Conservation (phyloP, 305 asterid genomes). For the Plantago lanceolata region DNA sequence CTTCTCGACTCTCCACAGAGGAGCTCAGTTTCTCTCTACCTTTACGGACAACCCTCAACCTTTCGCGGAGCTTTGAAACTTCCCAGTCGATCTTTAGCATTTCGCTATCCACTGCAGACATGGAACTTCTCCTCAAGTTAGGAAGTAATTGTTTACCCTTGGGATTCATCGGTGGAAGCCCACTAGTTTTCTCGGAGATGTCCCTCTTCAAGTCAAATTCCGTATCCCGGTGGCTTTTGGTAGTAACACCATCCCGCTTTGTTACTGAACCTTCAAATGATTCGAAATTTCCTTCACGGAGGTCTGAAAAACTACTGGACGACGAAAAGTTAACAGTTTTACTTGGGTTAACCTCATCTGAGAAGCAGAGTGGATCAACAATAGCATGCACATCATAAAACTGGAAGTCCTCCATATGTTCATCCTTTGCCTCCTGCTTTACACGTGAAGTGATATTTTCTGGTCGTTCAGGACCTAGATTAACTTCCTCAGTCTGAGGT, state of each 20-base stretch:
- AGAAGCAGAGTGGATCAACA: slow-evolving; percentile 25
- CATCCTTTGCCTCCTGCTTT: slow-evolving; percentile 27
- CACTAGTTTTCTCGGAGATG: slow-evolving; percentile 31
- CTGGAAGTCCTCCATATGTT: slow-evolving; percentile 23
- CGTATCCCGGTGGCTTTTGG: slow-evolving; percentile 24
- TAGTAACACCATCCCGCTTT: slow-evolving; percentile 18
- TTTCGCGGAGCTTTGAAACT: slow-evolving; percentile 56
- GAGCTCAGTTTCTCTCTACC: slow-evolving; percentile 70
- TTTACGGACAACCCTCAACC: slow-evolving; percentile 59
- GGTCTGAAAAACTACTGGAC: background rate
- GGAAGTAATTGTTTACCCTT: slow-evolving; percentile 27
- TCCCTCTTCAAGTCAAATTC: slow-evolving; percentile 35
- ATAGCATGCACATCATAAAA: slow-evolving; percentile 41
- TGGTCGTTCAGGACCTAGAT: slow-evolving; percentile 16
- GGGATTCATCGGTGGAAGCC: slow-evolving; percentile 57
- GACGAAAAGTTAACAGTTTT: slow-evolving; percentile 14
- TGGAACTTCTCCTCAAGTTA: slow-evolving; percentile 39
- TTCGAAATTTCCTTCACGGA: background rate
- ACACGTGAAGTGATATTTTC: slow-evolving; percentile 31
- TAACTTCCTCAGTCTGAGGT: slow-evolving; percentile 27
- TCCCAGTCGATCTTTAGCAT: slow-evolving; percentile 60
- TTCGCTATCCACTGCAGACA: slow-evolving; percentile 46
- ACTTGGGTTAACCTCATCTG: slow-evolving; percentile 9
- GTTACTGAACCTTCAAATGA: slow-evolving; percentile 11
- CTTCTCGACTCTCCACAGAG: slow-evolving; percentile 48